Evolutionary conservation across 495 filamentous ascomycete species (phyloP).

Genomic region (Xylaria venustula): DNA sequence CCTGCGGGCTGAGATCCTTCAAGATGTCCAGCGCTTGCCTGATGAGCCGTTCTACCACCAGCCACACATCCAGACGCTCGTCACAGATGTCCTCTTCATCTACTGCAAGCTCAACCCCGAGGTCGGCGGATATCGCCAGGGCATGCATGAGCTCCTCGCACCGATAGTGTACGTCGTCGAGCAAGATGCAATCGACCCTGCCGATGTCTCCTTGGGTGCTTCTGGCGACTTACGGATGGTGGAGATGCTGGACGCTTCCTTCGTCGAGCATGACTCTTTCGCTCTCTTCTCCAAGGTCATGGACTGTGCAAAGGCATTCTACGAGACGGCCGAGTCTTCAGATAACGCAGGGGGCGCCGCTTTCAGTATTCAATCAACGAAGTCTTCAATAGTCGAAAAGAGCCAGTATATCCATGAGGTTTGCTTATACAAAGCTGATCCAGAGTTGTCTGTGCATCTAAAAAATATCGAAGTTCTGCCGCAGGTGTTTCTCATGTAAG

Average conservation of each 20-base stretch:
- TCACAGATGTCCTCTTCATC: conserved; percentile 87
- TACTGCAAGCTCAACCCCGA: conserved; percentile 91
- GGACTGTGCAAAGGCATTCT: conserved; percentile 82
- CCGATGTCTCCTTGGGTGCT: conserved; percentile 20
- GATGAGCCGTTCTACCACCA: conserved; percentile 89
- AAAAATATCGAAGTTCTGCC: conserved; percentile 86
- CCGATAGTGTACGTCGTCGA: conserved; percentile 88
- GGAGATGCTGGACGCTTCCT: conserved; percentile 65
- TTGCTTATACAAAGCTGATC: conserved; percentile 72
- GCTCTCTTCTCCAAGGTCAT: conserved; percentile 82
- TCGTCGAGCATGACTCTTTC: conserved; percentile 88
- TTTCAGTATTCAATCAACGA: conserved; percentile 28
- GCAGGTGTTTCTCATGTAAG: conserved; percentile 92
- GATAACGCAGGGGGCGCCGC: conserved; percentile 9
- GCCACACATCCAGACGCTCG: conserved; percentile 71
- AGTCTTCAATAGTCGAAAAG: conserved; percentile 76
- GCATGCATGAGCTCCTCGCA: conserved; percentile 94
- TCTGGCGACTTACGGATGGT: conserved; percentile 49
- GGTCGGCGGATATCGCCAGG: conserved; percentile 83
- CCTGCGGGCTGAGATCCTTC: conserved; percentile 83
- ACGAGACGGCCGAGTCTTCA: conserved; percentile 58
- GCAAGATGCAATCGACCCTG: conserved; percentile 65
- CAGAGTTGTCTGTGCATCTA: conserved; percentile 78
- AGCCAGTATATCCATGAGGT: conserved; percentile 84
- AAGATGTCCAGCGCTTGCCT: conserved; percentile 92